Evolutionary conservation across 108 stramenopile genomes (phyloP).

Genomic region (Discostella pseudostelligera): DNA sequence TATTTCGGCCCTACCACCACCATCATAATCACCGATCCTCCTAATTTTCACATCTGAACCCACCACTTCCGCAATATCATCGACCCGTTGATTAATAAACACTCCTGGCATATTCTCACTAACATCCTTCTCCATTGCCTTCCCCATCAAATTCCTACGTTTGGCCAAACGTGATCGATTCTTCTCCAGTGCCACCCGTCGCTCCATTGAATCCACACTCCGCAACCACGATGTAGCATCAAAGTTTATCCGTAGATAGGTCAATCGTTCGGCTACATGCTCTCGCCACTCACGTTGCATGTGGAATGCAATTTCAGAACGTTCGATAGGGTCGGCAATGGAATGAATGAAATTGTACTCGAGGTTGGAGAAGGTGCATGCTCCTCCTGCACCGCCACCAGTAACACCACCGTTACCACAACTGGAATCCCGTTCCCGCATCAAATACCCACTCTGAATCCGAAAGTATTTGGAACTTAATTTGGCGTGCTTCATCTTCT

Average conservation of each 20-base stretch:
- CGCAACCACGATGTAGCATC: slow-evolving; percentile 70
- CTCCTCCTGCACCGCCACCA: too few species aligned
- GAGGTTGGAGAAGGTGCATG: slow-evolving; percentile 50
- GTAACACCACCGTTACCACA: too few species aligned
- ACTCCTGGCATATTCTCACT: slow-evolving; percentile 58
- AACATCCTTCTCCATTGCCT: slow-evolving; percentile 66
- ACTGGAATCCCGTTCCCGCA: too few species aligned
- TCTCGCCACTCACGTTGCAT: slow-evolving; percentile 90
- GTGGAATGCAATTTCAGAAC: slow-evolving; percentile 81
- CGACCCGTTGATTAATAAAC: slow-evolving; percentile 66
- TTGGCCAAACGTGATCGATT: slow-evolving; percentile 66
- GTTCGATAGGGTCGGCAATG: slow-evolving; percentile 64
- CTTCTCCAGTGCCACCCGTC: slow-evolving; percentile 69
- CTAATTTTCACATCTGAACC: too few species aligned
- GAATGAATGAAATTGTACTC: slow-evolving; percentile 64
- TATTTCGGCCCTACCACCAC: slow-evolving; percentile 19
- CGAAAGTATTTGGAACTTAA: slow-evolving; percentile 53
- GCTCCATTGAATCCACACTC: slow-evolving; percentile 80
- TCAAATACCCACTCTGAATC: not conserved
- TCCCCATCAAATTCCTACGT: slow-evolving; percentile 80
- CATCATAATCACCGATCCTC: not conserved
- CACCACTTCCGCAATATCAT: not conserved
- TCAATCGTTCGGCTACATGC: slow-evolving; percentile 63
- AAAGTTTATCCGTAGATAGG: slow-evolving; percentile 55
- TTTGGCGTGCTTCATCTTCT: slow-evolving; percentile 92